Conservation (phyloP, 106 monocot genomes). For the Narthecium ossifragum region DNA sequence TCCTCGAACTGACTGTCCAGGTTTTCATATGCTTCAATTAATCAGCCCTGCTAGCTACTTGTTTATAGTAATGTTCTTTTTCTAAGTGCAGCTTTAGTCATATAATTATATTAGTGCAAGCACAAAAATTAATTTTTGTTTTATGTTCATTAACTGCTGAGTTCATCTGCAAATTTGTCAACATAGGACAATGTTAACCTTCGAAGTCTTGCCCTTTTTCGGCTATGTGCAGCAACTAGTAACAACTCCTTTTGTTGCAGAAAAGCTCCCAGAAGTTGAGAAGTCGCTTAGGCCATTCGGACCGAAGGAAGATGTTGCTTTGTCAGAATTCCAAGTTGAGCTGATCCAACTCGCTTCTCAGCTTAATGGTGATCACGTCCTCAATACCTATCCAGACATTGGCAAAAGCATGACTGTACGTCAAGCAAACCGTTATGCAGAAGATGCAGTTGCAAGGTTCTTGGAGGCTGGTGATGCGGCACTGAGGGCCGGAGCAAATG, state of each 20-base stretch:
- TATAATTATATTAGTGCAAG: too few relatives aligned
- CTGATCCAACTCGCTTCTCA: constrained; percentile 95
- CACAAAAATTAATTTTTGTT: too few relatives aligned
- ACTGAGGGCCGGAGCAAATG: constrained; percentile 59
- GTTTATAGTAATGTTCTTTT: neutral
- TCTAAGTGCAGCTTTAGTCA: neutral
- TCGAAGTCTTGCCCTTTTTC: neutral
- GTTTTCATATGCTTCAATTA: constrained; percentile 17
- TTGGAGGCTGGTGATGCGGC: constrained; percentile 89
- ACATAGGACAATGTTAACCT: too few relatives aligned
- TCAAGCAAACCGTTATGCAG: constrained; percentile 72
- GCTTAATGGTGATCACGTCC: constrained; percentile 73
- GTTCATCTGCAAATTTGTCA: too few relatives aligned
- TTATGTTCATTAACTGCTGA: too few relatives aligned
- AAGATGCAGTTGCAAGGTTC: constrained; percentile 92
- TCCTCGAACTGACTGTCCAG: constrained; percentile 89
- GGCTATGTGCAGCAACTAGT: neutral
- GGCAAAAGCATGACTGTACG: constrained; percentile 70
- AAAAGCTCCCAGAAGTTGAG: constrained; percentile 70
- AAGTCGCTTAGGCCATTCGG: constrained; percentile 72
- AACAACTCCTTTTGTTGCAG: constrained; percentile 23
- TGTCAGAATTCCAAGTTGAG: constrained; percentile 85
- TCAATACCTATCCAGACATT: constrained; percentile 45
- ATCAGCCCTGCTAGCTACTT: neutral
- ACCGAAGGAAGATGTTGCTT: constrained; percentile 50